Percentiles rank a stretch among this genome's conserved stretches.
phyloP scores from a whole-genome alignment of 371 early-diverging fungal species.

The Apophysomyces trapeziformis region DNA sequence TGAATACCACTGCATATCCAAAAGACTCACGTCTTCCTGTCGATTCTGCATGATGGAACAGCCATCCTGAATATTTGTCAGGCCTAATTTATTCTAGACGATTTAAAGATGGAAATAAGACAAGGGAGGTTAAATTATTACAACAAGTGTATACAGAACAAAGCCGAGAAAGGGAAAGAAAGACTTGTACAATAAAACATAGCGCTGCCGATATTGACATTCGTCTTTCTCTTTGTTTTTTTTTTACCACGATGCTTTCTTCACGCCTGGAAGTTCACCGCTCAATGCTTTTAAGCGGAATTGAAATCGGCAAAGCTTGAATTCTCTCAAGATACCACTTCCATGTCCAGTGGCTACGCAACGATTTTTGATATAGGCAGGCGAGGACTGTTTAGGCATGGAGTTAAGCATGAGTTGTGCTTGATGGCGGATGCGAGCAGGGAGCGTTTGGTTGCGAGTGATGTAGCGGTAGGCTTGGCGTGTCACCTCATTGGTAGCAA shows the following conservation, averaged over 20 bases:
- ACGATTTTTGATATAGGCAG: conserved; percentile 74
- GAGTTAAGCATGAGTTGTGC: conserved; percentile 81
- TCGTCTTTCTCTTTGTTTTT: background rate
- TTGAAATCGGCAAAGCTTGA: conserved; percentile 80
- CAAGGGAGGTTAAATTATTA: background rate
- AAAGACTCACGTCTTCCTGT: background rate
- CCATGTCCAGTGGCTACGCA: conserved; percentile 86
- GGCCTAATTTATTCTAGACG: background rate
- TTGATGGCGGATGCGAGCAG: conserved; percentile 79
- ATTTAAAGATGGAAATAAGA: background rate
- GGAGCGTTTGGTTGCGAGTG: conserved; percentile 78
- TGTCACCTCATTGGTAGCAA: conserved; percentile 72
- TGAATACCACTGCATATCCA: background rate
- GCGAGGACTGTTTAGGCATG: conserved; percentile 74
- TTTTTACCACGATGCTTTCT: conserved; percentile 82
- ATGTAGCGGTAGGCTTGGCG: conserved; percentile 83
- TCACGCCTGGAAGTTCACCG: conserved; percentile 85
- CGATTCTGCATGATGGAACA: conserved; percentile 7
- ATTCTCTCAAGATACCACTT: conserved; percentile 81
- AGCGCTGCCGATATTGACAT: background rate
- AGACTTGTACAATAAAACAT: conserved; percentile 3
- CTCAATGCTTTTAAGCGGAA: conserved; percentile 84
- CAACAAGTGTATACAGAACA: background rate
- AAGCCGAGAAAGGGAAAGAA: background rate
- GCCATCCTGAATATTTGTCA: conserved; percentile 1